These are phyloP conservation scores for Trichoderma sp. DNA, from an alignment of 2,329 filamentous ascomycete genomes.

Conservation along the genomic window DNA sequence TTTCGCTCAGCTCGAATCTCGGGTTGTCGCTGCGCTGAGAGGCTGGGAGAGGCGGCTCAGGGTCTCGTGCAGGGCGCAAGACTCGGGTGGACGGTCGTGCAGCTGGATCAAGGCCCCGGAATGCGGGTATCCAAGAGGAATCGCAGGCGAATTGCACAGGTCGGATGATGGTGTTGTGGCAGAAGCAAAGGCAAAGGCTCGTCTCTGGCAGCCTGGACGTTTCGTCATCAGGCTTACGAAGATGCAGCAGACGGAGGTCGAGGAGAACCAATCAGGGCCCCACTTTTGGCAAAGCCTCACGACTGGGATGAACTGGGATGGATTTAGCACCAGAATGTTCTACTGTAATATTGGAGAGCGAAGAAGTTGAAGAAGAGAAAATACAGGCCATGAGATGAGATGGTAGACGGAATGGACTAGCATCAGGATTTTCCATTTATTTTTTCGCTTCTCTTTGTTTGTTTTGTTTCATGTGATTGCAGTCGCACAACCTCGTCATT, in stretches of 20 bases:
- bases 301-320: not conserved
- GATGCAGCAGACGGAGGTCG: constrained; percentile 8
- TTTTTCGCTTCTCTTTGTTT: not conserved
- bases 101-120: not conserved
- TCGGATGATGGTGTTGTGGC: not conserved
- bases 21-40: not conserved
- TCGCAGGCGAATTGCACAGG: not conserved
- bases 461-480: not conserved
- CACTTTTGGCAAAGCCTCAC: constrained; percentile 13
- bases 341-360: not conserved
- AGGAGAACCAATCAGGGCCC: constrained; percentile 10
- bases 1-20: not conserved
- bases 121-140: not conserved
- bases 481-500: not conserved
- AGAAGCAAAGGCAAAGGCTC: constrained; percentile 3
- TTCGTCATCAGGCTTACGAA: constrained; percentile 22
- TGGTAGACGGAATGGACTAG: rapidly evolving
- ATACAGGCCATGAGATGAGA: not conserved
- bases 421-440: not conserved
- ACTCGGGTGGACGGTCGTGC: not conserved
- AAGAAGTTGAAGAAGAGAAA: not conserved
- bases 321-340: not conserved
- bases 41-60: not conserved
- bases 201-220: constrained; percentile 12
- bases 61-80: not conserved